Evolutionary conservation across 139 green algal genomes (phyloP).

Genomic region (Micractinium sp.): DNA sequence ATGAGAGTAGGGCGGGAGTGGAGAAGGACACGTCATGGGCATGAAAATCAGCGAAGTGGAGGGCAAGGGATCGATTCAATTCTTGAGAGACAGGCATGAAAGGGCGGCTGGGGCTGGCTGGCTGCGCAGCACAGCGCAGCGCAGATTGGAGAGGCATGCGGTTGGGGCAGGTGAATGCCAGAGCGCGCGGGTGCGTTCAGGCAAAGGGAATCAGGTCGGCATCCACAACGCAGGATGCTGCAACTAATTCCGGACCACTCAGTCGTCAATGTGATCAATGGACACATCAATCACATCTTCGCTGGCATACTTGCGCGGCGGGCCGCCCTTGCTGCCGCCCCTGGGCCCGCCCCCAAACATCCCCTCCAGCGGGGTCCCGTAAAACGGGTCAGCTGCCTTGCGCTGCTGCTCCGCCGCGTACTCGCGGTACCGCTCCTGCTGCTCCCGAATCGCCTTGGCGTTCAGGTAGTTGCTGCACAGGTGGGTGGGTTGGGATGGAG

Average conservation of each 20-base stretch:
- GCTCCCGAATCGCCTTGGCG: conserved; percentile 2
- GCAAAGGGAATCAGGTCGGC: neutral
- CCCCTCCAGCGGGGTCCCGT: conserved; percentile 15
- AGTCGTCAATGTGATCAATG: neutral
- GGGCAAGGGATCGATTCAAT: no score
- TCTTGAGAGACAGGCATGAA: no score
- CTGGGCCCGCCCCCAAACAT: neutral
- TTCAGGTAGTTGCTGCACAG: conserved; percentile 30
- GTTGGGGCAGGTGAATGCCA: neutral
- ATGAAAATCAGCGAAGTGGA: no score
- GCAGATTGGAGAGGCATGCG: neutral
- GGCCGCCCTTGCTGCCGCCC: neutral
- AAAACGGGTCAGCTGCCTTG: conserved; percentile 11
- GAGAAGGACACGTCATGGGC: no score
- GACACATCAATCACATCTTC: neutral
- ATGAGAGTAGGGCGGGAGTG: no score
- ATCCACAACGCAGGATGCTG: neutral
- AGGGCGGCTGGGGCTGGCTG: no score
- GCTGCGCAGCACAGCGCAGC: no score
- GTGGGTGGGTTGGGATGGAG: neutral
- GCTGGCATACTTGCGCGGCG: neutral
- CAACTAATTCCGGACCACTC: neutral
- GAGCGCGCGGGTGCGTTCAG: neutral
- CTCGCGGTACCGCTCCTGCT: conserved; percentile 32
- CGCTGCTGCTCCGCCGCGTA: conserved; percentile 25